A percentile compares a stretch with the other conserved stretches of the same genome.
Conservation (phyloP, 441 rosid genomes). For the Daphne laureola region DNA sequence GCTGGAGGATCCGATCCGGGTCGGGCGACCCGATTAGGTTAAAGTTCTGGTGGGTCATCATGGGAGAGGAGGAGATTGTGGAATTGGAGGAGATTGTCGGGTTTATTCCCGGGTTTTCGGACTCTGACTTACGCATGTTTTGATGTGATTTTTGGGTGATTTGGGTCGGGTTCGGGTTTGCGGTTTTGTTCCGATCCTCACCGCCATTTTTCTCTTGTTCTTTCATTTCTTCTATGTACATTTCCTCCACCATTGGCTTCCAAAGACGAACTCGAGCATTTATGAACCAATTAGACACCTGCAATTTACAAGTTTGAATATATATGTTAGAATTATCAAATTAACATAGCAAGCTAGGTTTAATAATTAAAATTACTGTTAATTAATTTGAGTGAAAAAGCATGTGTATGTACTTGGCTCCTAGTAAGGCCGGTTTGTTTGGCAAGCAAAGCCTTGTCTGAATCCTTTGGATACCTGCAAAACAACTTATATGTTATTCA, state of each 20-base stretch:
- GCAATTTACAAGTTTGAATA: constrained; percentile 6
- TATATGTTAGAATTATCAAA: background rate
- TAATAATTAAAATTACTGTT: background rate
- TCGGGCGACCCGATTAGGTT: constrained; percentile 31
- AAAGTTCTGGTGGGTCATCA: constrained; percentile 27
- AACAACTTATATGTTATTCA: no score
- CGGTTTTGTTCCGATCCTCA: constrained; percentile 17
- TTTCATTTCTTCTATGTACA: constrained; percentile 51
- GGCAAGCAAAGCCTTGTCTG: constrained; percentile 66
- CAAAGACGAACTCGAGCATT: constrained; percentile 61
- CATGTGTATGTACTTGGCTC: constrained; percentile 46
- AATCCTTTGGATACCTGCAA: constrained; percentile 72
- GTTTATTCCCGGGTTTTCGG: constrained; percentile 15
- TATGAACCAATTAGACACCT: constrained; percentile 70
- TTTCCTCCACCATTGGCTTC: constrained; percentile 67
- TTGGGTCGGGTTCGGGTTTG: no score
- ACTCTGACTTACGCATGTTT: constrained; percentile 10
- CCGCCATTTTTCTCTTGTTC: constrained; percentile 26
- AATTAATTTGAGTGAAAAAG: background rate
- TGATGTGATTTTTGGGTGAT: no score
- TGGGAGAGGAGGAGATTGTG: constrained; percentile 27
- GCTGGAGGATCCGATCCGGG: constrained; percentile 22
- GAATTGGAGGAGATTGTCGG: constrained; percentile 25
- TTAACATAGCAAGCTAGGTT: background rate
- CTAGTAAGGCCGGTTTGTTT: constrained; percentile 80